Conservation (phyloP, 2,329 filamentous ascomycete species). For the Microdochium bolleyi region DNA sequence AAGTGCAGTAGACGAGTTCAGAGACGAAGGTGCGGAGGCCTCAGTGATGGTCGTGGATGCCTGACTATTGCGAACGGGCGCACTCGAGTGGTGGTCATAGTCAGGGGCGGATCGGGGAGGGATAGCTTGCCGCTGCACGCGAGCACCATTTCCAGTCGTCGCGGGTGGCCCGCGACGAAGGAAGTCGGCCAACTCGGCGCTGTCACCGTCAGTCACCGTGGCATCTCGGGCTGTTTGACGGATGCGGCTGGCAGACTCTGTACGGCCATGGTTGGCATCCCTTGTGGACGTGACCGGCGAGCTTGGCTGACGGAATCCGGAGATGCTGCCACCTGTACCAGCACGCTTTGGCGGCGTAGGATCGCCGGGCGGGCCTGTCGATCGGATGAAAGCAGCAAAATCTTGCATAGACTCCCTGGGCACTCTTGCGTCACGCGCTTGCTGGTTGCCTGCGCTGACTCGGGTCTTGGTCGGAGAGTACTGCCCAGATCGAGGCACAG, state of each 20-base stretch:
- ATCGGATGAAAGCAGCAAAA: constrained; percentile 84
- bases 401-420: constrained; percentile 67
- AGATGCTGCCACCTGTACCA: constrained; percentile 4
- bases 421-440: constrained; percentile 66
- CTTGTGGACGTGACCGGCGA: constrained; percentile 13
- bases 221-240: constrained; percentile 67
- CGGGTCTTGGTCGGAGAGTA: constrained; percentile 21
- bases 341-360: constrained; percentile 12
- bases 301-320: constrained; percentile 6
- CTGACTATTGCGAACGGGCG: constrained; percentile 31
- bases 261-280: constrained; percentile 10
- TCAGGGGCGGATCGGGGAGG: constrained; percentile 82
- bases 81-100: constrained; percentile 53
- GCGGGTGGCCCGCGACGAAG: constrained; percentile 78
- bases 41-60: constrained; percentile 51
- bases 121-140: constrained; percentile 75
- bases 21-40: constrained; percentile 53
- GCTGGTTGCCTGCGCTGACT: constrained; percentile 11
- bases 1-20: constrained; percentile 70
- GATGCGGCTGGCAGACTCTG: constrained; percentile 32
- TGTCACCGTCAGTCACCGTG: constrained; percentile 54
- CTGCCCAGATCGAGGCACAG: constrained; percentile 9
- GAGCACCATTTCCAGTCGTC: constrained; percentile 48
- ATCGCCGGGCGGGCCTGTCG: constrained; percentile 62
- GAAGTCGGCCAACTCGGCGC: constrained; percentile 88